phyloP scores from a whole-genome alignment of 768 basidiomycete genomes.

The Lentinula guzmanii region DNA sequence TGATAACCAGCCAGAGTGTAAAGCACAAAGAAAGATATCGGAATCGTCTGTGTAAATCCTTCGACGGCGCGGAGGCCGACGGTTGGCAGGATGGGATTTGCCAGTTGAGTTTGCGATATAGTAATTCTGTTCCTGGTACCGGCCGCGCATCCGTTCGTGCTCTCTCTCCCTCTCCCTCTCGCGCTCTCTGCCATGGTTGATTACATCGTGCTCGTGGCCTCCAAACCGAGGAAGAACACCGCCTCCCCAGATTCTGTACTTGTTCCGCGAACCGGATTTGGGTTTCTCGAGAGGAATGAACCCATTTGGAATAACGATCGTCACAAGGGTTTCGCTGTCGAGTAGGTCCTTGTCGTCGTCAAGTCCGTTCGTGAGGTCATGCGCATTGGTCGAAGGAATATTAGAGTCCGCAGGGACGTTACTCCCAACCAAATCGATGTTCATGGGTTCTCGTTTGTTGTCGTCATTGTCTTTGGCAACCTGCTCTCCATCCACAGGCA shows the following conservation, averaged over 20 bases:
- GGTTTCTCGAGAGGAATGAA: conserved; percentile 55
- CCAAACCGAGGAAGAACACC: conserved; percentile 28
- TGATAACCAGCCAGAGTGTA: conserved; percentile 58
- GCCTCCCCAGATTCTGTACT: conserved; percentile 67
- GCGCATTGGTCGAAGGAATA: neutral
- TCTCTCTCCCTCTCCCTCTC: neutral
- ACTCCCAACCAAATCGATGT: neutral
- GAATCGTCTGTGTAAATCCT: conserved; percentile 77
- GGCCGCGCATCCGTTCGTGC: neutral
- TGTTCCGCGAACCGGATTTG: conserved; percentile 13
- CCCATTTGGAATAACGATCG: conserved; percentile 53
- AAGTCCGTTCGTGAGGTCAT: neutral
- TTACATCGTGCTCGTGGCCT: neutral
- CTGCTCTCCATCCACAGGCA: conserved; percentile 5
- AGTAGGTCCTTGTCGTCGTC: conserved; percentile 17
- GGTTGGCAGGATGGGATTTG: neutral
- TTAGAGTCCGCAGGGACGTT: conserved; percentile 9
- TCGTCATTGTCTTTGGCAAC: neutral
- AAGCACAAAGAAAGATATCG: conserved; percentile 60
- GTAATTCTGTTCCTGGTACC: neutral
- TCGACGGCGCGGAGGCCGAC: conserved; percentile 23
- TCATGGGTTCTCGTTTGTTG: neutral
- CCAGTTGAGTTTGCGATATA: too few relatives aligned
- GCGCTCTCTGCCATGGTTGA: neutral
- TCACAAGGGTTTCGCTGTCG: conserved; percentile 40